Base-by-base conservation (phyloP, 805 yeast genomes). In the Kuraishia piskuri region DNA sequence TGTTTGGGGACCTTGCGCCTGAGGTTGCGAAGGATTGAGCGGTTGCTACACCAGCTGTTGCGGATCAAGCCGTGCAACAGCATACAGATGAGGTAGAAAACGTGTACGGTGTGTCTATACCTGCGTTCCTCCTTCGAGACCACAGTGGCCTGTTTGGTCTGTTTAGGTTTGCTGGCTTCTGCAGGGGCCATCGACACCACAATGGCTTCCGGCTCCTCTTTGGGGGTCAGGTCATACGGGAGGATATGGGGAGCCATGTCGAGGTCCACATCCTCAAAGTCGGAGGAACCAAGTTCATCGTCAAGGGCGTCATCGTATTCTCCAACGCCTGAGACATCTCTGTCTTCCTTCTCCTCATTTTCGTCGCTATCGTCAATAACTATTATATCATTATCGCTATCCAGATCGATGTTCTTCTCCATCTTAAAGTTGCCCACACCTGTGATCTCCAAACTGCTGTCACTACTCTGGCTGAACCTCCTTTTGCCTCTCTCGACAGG, bases 1-100 rank as follows among this genome's bases (percentile, higher is more conserved):
- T 68, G 66, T 0, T 68, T 67, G 0, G 94, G 82, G 0, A 88
- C 72, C 1, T 75, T 59, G 17, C 67, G 67, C 22, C 73, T 65
- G 14, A 90, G 66, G 9, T 60, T 58, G 19, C 59, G 52, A 19
- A 75, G 72, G 0, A 88, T 61, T 2, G 57, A 55, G 1, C 63
- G 60, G 56, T 81, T 79, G 54, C 79, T 80, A 56, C 90, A 77
- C 97, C 97, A 91, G 6, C 68, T 58, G 63, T 91, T 92, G 23
- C 96, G 75, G 2, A 80, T 61, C 0, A 73, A 73, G 0, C 90
- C 94, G 63, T 88, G 95, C 1, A 77, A 63, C 52, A 87, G 66
- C 80, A 89, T 78, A 22, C 77, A 67, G 17, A 79, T 70, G 2
- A 92, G 59, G 54, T 80, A 77, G 51, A 78, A 58, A 67, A 80